Base-by-base conservation (phyloP, 2,329 filamentous ascomycete species). In the Arthrobotrys musiformis region DNA sequence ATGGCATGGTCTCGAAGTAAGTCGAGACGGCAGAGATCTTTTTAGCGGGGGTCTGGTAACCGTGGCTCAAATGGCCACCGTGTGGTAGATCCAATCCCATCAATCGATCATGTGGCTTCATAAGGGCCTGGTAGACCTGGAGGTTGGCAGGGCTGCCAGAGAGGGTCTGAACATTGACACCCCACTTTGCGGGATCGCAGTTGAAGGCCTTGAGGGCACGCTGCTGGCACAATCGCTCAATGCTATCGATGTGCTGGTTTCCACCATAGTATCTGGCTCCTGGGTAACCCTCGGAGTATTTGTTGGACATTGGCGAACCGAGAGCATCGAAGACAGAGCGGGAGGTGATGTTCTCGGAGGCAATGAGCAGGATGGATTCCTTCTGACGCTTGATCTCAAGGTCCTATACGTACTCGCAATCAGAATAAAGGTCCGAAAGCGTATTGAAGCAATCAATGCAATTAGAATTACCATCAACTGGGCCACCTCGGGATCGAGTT, bases 1-100 rank as follows among this genome's bases (percentile, higher is more conserved):
- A 99, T 69, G 95, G 95, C 86, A 99, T 91, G 76, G 95, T 99
- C 88, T 99, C 94, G 84, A 98, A 99, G 89, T 99, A 99, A 82
- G 94, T 98, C 42, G 94, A 98, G 81, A 99, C 92, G 77, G 93
- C 93, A 68, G 94, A 98, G 85, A 99, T 99, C 87, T 99, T 99
- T 87, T 92, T 93, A 83, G 91, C 90, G 33, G 95, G 93, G 35
- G 93, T 98, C 86, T 99, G 95, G 87, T 99, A 99, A 81, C 95
- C 95, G 87, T 99, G 95, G 84, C 91, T 93, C 86, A 97, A 87
- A 86, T 97, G 94, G 80, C 94, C 94, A 85, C 94, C 94, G 84
- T 97, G 94, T 79, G 94, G 94, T 69, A 97, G 89, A 84, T 97
- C 94, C 81, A 97, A 88, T 82, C 95, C 95, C 95, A 99, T 99